Base-by-base conservation (phyloP, 768 basidiomycete genomes). In the Clathrus columnatus region DNA sequence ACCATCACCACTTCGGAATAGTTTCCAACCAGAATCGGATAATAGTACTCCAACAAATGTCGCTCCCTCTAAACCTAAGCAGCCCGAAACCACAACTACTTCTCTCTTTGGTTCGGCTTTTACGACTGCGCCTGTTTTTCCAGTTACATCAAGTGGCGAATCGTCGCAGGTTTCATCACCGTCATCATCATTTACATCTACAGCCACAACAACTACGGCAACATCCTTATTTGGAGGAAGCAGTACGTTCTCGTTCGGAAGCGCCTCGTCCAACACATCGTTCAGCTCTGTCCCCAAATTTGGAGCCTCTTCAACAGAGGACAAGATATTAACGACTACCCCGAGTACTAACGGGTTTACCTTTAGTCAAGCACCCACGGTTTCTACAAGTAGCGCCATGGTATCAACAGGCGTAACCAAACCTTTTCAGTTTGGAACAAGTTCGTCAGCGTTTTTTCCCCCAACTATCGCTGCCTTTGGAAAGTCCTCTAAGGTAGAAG, bases 1-100 rank as follows among this genome's bases (percentile, higher is more conserved):
- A 54, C 86, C 87, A 1, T 88, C 87, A 57, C 89, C 88, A 63
- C 73, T 90, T 55, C 79, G 87, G 24, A 84, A 76, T 61, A 86
- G 85, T 61, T 80, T 84, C 66, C 79, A 81, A 47, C 76, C 79
- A 2, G 84, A 84, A 52, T 68, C 67, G 57, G 73, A 57, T 64
- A 61, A 48, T 17, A 57, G n/a, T 56, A 46, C 45, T 46, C 56
- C 7, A 41, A 16, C 58, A 42, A 26, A 21, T 28, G 14, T 46
- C 20, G n/a, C 44, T 43, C 16, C 23, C 41, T 26, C 50, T 16
- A 41, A 50, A 36, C 17, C 36, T 48, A 18, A 49, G 48, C 30
- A 18, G 55, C 30, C 28, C 53, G 4, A 47, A 44, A 7, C 41
- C 59, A 11, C 44, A 61, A 46, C 48, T 60, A 16, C 48, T 67